Evolutionary conservation across 495 filamentous ascomycete genomes (phyloP), one percentile per base, ranked within the genome.

Genomic region (Tuber umbilicatum): DNA sequence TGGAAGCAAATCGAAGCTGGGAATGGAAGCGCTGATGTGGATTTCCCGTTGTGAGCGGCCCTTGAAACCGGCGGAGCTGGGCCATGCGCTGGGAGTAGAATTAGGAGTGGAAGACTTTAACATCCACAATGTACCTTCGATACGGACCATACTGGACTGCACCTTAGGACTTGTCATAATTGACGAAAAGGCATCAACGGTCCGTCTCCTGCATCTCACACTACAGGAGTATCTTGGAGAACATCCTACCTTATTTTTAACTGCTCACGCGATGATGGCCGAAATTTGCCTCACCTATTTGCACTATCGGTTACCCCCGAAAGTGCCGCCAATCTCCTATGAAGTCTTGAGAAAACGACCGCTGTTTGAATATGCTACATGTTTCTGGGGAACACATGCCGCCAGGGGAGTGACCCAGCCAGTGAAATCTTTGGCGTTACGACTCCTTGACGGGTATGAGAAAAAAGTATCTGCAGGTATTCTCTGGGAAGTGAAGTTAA

Each of bases 271-370:
- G 10, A 31, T 31, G n/a, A 60, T 60, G 50, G n/a, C 50, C 0
- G 50, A 31, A 16, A 27, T 31, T 12, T 60, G 50, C n/a, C 50
- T 60, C 9, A 60, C 50, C 50, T 60, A 60, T 60, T 31, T 60
- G n/a, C 4, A 60, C 50, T 60, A 0, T 60, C 2, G 10, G 9
- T 60, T n/a, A 3, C 1, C 9, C 10, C 50, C 10, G n/a, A n/a
- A 0, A 5, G 1, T 50, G 0, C 23, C 21, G 4, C 45, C 21
- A n/a, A 50, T 21, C 47, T 0, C 12, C 6, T 6, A 0, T 5
- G 10, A 14, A 6, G 10, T 5, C 7, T n/a, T 4, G 50, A 10
- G 0, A 7, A 14, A 7, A 31, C 0, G 0, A 2, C 50, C 2
- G 2, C 31, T 60, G 0, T 7, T 16, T 5, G 10, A 60, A 14